Percentiles rank a stretch among this genome's conserved stretches.
Evolutionary conservation across 352 stramenopile genomes (phyloP).

Genomic region (Phytopythium sindhum): DNA sequence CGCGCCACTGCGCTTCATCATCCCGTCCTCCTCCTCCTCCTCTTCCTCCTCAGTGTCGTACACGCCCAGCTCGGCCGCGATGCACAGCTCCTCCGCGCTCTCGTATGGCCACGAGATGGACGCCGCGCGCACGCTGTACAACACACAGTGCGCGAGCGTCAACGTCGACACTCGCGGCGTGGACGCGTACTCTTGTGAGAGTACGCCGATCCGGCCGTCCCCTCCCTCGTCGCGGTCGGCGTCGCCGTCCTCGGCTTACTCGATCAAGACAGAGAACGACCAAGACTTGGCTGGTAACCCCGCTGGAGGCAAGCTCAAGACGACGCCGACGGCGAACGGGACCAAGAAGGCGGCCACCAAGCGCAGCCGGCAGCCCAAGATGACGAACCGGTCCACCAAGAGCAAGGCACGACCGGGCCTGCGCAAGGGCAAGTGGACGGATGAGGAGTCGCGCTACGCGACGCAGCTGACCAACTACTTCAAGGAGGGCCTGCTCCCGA

Average conservation of each 20-base stretch:
- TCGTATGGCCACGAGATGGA: constrained; percentile 10
- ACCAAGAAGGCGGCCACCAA: constrained; percentile 52
- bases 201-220: background rate
- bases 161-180: background rate
- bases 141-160: constrained; percentile 14
- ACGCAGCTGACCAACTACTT: constrained; percentile 80
- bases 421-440: constrained; percentile 85
- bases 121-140: constrained; percentile 5
- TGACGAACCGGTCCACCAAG: constrained; percentile 66
- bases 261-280: background rate
- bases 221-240: constrained; percentile 3
- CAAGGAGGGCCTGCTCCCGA: constrained; percentile 75
- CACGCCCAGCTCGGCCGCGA: background rate
- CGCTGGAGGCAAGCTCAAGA: background rate
- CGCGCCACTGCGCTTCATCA: constrained; percentile 74
- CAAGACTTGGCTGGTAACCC: background rate
- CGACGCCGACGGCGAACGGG: constrained; percentile 3
- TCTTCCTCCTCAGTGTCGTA: background rate
- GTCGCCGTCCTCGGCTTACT: constrained; percentile 3
- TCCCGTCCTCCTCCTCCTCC: constrained; percentile 44
- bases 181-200: background rate
- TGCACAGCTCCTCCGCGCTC: constrained; percentile 6
- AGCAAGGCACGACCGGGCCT: constrained; percentile 84
- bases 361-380: constrained; percentile 50
- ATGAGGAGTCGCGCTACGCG: constrained; percentile 77